A percentile compares a stretch with the other conserved stretches of the same genome.
Evolutionary conservation across 1,284 basidiomycete species (phyloP).

Genomic region (Ustilago sp.): DNA sequence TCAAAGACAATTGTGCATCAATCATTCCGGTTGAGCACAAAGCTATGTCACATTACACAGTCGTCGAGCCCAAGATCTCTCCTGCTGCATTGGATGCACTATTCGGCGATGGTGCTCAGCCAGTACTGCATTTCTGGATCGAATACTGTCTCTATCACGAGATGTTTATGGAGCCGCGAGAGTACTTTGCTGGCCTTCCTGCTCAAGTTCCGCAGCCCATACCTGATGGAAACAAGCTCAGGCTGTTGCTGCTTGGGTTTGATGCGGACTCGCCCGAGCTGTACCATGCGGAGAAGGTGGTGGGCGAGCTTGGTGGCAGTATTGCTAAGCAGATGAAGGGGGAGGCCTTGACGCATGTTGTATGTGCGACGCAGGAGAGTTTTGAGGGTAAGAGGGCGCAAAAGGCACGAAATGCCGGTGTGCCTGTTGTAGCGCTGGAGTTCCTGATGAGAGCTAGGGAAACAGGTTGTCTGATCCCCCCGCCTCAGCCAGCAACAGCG

Average conservation of each 20-base stretch:
- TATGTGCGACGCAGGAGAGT: slow-evolving; percentile 41
- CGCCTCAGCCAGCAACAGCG: slow-evolving; percentile 14
- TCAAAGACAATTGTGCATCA: slow-evolving; percentile 33
- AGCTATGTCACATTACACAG: slow-evolving; percentile 21
- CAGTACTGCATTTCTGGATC: slow-evolving; percentile 61
- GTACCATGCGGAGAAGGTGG: slow-evolving; percentile 49
- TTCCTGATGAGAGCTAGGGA: slow-evolving; percentile 33
- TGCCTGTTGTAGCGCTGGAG: slow-evolving; percentile 45
- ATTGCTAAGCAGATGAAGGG: slow-evolving; percentile 39
- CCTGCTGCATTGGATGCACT: slow-evolving; percentile 11
- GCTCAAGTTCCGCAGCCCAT: slow-evolving; percentile 41
- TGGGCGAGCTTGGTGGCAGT: slow-evolving; percentile 47
- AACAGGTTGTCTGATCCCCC: slow-evolving; percentile 26
- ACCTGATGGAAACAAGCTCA: slow-evolving; percentile 21
- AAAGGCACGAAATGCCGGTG: slow-evolving; percentile 31
- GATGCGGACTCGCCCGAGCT: slow-evolving; percentile 49
- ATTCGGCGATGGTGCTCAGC: slow-evolving; percentile 10
- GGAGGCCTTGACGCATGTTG: slow-evolving; percentile 45
- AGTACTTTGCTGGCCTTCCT: slow-evolving; percentile 49
- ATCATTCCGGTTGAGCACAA: slow-evolving; percentile 13
- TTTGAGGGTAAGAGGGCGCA: slow-evolving; percentile 33
- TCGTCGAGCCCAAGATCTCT: slow-evolving; percentile 33
- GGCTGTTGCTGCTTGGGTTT: slow-evolving; percentile 49
- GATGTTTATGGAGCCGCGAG: slow-evolving; percentile 35
- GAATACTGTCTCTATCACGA: slow-evolving; percentile 59